Evolutionary conservation across 176 grass and related monocot genomes (phyloP).

Genomic region (Carex scoparia): DNA sequence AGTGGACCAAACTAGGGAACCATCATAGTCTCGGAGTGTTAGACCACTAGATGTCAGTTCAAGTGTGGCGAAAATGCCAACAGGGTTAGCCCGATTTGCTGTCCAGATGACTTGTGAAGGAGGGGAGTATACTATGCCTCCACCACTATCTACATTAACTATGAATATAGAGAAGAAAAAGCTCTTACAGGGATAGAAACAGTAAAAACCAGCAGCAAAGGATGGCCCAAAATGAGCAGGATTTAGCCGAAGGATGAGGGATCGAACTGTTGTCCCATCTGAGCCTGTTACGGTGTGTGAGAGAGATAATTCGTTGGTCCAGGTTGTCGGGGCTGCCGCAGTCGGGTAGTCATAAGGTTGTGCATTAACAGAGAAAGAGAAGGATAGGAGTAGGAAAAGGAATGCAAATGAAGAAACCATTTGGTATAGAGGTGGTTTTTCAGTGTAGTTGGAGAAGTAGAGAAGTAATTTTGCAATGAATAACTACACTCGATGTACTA

Average conservation of each 20-base stretch:
- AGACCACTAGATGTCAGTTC: conserved; percentile 29
- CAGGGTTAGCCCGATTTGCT: conserved; percentile 15
- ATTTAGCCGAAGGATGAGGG: conserved; percentile 10
- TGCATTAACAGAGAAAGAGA: neutral
- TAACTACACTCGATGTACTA: too few species aligned
- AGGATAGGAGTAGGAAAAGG: neutral
- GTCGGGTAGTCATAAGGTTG: conserved; percentile 2
- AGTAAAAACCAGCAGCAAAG: conserved; percentile 25
- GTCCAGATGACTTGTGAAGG: conserved; percentile 23
- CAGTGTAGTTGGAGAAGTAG: too few species aligned
- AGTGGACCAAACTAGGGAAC: conserved; percentile 33
- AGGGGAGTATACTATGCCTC: neutral
- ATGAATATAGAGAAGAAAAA: conserved; percentile 27
- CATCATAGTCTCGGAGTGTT: neutral
- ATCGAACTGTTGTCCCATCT: neutral
- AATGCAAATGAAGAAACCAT: neutral
- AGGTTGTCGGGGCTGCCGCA: neutral
- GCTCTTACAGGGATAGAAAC: conserved; percentile 5
- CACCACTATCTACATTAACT: conserved; percentile 1
- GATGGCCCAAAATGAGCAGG: neutral
- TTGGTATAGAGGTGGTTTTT: neutral
- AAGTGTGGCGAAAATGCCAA: conserved; percentile 22
- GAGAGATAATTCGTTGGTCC: conserved; percentile 12
- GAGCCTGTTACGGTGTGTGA: neutral
- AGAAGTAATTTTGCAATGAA: too few species aligned